Evolutionary conservation across 106 monocot genomes (phyloP).

Genomic region (Dioscorea zingiberensis): DNA sequence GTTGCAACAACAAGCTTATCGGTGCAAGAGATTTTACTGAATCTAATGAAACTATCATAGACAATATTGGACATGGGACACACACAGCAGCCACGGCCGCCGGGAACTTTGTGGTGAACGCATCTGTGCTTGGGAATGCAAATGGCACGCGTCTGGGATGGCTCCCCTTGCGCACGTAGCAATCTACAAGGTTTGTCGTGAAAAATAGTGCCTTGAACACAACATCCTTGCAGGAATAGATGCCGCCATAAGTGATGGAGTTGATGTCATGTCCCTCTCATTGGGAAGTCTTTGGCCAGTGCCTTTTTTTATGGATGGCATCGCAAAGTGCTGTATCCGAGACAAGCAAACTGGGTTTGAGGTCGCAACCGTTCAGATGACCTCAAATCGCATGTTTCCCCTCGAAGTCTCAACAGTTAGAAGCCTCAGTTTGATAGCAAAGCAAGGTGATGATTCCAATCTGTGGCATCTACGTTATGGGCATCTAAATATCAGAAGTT

Average conservation of each 20-base stretch:
- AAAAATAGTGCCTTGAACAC: not conserved
- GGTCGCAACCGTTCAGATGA: too few species aligned
- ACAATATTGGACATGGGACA: slow-evolving; percentile 17
- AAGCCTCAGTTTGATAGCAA: too few species aligned
- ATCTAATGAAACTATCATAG: not conserved
- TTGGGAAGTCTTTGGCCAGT: not conserved
- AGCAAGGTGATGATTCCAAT: too few species aligned
- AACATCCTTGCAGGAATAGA: slow-evolving; percentile 18
- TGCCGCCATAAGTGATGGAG: slow-evolving; percentile 12
- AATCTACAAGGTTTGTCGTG: slow-evolving; percentile 13
- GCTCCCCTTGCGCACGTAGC: slow-evolving; percentile 23
- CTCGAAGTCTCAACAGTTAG: too few species aligned
- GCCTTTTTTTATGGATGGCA: not conserved
- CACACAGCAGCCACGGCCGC: slow-evolving; percentile 15
- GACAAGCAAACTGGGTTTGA: too few species aligned
- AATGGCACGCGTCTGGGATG: slow-evolving; percentile 15
- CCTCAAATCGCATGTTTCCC: too few species aligned
- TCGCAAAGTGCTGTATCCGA: too few species aligned
- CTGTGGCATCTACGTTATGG: too few species aligned
- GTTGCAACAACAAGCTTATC: slow-evolving; percentile 4
- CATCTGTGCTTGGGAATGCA: not conserved
- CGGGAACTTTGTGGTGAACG: not conserved
- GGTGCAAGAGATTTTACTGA: not conserved
- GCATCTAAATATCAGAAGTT: too few species aligned
- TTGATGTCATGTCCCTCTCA: slow-evolving; percentile 14